Percentiles rank a stretch among this genome's conserved stretches.
These are phyloP conservation scores for Aspergillus fumigatiaffinis DNA, from an alignment of 2,329 filamentous ascomycete species.

Conservation along the genomic window DNA sequence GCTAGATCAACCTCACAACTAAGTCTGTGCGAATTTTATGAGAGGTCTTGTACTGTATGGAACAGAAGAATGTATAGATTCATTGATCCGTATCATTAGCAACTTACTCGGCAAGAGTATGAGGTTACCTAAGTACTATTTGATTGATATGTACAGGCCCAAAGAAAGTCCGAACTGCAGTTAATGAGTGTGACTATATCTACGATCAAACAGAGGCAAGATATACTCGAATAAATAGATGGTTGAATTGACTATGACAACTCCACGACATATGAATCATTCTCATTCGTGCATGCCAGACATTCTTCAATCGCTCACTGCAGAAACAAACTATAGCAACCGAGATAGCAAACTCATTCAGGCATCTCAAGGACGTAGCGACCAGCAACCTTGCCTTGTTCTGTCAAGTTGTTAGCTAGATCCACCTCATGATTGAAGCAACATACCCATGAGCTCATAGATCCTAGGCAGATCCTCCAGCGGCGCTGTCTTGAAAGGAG, in stretches of 20 bases:
- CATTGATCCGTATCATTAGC: no score
- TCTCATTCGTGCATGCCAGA: background rate
- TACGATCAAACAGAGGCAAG: background rate
- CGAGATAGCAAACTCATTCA: background rate
- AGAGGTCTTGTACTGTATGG: no score
- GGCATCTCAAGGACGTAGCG: slow-evolving; percentile 5
- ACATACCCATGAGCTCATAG: slow-evolving; percentile 61
- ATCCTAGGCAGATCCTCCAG: slow-evolving; percentile 72
- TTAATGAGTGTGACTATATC: no score
- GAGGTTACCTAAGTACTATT: no score
- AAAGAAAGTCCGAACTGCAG: no score
- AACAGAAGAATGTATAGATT: no score
- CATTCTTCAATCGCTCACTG: background rate
- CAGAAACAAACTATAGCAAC: background rate
- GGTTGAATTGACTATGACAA: background rate
- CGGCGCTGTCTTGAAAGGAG: slow-evolving; percentile 77
- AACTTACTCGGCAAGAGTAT: no score
- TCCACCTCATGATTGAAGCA: background rate
- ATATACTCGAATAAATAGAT: no score
- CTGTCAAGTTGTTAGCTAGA: background rate
- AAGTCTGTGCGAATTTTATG: no score
- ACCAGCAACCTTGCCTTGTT: slow-evolving; percentile 7
- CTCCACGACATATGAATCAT: background rate
- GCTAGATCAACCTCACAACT: no score
- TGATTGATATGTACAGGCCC: no score